phyloP scores from a whole-genome alignment of 768 basidiomycete species.

The Austroboletus festivus region DNA sequence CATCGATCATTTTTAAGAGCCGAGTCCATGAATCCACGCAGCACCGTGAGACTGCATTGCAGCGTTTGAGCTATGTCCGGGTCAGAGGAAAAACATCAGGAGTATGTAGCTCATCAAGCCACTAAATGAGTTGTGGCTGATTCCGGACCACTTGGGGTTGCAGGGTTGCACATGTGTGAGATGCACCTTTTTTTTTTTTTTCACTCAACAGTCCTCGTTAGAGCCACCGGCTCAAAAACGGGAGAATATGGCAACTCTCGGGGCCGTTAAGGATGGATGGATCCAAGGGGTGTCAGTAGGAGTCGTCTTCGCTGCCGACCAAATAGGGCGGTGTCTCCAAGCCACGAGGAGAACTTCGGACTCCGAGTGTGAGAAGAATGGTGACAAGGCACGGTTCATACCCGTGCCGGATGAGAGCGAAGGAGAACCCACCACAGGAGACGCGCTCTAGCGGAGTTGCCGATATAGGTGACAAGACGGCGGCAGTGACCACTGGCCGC shows the following conservation, averaged over 20 bases:
- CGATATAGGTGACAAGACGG: neutral
- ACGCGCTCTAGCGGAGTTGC: neutral
- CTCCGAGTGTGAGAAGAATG: constrained; percentile 12
- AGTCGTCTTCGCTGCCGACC: constrained; percentile 10
- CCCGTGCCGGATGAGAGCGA: constrained; percentile 10
- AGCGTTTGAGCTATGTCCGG: neutral
- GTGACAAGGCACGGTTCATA: constrained; percentile 6
- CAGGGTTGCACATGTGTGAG: neutral
- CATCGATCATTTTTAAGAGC: constrained; percentile 8
- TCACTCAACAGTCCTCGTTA: too few species aligned
- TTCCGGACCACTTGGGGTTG: constrained; percentile 3
- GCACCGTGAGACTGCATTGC: constrained; percentile 10
- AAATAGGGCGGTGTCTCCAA: neutral
- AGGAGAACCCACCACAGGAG: constrained; percentile 7
- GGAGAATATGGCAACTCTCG: too few species aligned
- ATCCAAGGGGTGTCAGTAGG: neutral
- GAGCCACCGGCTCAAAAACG: too few species aligned
- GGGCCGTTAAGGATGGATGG: constrained; percentile 14
- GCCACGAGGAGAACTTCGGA: neutral
- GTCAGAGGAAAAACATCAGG: neutral
- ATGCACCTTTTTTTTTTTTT: too few species aligned
- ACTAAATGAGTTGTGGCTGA: constrained; percentile 25
- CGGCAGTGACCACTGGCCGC: constrained; percentile 11
- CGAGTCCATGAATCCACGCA: constrained; percentile 1
- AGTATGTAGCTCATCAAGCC: constrained; percentile 24